Evolutionary conservation across 768 basidiomycete genomes (phyloP).

Genomic region (Leccinum obscurum): DNA sequence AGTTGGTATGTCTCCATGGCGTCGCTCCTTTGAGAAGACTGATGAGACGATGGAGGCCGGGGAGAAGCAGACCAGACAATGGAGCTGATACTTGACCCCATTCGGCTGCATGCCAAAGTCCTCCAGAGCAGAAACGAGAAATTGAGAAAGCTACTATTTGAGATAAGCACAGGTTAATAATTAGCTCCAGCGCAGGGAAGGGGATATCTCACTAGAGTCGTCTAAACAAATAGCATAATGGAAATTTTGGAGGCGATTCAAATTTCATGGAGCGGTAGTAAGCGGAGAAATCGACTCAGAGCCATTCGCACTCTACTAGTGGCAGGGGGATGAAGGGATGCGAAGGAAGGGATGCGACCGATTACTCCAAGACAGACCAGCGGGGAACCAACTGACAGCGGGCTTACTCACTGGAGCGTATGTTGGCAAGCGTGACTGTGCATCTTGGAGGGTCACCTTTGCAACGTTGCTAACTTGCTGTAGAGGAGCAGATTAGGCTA

Average conservation of each 20-base stretch:
- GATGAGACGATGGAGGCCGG: neutral
- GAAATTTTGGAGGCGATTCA: neutral
- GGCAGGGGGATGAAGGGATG: neutral
- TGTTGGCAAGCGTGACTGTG: neutral
- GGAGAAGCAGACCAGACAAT: neutral
- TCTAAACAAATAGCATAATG: neutral
- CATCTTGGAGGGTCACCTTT: neutral
- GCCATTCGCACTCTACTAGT: too few species aligned
- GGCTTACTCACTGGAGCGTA: neutral
- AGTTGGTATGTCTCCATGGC: neutral
- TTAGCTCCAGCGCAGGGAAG: slow-evolving; percentile 1
- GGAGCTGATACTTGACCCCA: neutral
- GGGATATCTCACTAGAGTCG: too few species aligned
- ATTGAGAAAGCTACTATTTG: too few species aligned
- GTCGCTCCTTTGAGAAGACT: neutral
- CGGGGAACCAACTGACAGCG: too few species aligned
- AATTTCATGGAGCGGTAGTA: neutral
- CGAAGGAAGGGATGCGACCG: neutral
- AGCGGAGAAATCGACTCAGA: neutral
- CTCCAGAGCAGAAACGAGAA: slow-evolving; percentile 1
- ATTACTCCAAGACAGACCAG: too few species aligned
- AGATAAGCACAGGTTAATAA: neutral
- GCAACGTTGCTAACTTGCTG: too few species aligned
- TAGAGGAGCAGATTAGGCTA: neutral
- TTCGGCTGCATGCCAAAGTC: neutral